Evolutionary conservation across 108 stramenopile genomes (phyloP).

Genomic region (Cafeteria roenbergensis): DNA sequence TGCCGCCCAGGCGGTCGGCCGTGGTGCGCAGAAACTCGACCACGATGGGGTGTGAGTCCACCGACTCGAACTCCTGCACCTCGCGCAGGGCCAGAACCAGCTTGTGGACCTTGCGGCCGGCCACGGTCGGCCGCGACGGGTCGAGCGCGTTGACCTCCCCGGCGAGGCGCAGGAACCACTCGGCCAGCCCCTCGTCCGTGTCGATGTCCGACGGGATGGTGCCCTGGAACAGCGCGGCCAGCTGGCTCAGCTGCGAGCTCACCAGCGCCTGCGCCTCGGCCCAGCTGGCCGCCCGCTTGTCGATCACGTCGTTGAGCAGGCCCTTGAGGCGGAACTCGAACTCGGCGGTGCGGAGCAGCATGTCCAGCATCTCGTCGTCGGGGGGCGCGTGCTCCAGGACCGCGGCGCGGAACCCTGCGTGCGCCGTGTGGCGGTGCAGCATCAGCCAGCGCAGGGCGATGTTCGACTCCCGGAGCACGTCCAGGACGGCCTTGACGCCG

Average conservation of each 20-base stretch:
- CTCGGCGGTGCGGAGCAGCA: constrained; percentile 43
- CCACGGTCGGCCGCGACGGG: constrained; percentile 32
- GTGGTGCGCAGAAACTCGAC: constrained; percentile 40
- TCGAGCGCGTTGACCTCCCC: constrained; percentile 35
- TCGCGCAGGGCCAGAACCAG: constrained; percentile 47
- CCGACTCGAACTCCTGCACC: constrained; percentile 46
- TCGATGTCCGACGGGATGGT: constrained; percentile 36
- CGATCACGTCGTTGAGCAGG: constrained; percentile 30
- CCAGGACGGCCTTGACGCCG: constrained; percentile 31
- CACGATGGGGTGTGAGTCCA: constrained; percentile 44
- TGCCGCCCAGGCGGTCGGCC: constrained; percentile 37
- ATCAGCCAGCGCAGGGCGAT: constrained; percentile 49
- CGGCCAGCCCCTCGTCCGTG: constrained; percentile 37
- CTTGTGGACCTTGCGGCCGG: constrained; percentile 46
- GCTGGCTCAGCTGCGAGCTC: constrained; percentile 33
- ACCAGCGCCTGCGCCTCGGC: constrained; percentile 21
- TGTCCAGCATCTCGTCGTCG: constrained; percentile 33
- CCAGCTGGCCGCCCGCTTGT: constrained; percentile 41
- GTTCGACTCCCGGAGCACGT: constrained; percentile 40
- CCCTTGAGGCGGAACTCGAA: constrained; percentile 47
- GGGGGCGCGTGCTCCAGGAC: constrained; percentile 25
- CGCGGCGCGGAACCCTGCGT: constrained; percentile 17
- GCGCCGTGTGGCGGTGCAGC: constrained; percentile 41
- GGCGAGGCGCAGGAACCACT: constrained; percentile 42
- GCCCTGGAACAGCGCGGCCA: constrained; percentile 45